phyloP scores from a whole-genome alignment of 2,329 filamentous ascomycete genomes.

The Purpureocillium takamizusanense region DNA sequence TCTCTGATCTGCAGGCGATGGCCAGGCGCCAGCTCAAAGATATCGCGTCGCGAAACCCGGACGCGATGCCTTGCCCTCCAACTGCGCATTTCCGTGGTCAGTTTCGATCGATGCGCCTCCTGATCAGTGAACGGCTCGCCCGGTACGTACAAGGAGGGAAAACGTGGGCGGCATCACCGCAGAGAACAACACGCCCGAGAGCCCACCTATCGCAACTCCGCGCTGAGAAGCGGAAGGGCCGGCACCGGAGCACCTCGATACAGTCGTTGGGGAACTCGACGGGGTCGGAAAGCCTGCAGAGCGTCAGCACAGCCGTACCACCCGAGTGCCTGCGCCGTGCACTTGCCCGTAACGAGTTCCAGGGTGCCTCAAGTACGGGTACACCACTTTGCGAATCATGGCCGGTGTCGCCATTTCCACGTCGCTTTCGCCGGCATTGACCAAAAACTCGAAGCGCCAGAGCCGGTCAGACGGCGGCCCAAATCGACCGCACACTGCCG shows the following conservation, averaged over 20 bases:
- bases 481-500: conserved; percentile 36
- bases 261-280: conserved; percentile 23
- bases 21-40: conserved; percentile 23
- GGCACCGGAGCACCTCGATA: conserved; percentile 33
- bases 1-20: neutral
- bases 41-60: conserved; percentile 23
- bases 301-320: neutral
- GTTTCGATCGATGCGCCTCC: no score
- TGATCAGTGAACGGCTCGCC: no score
- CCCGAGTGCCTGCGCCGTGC: neutral
- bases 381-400: conserved; percentile 9
- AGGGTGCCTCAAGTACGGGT: conserved; percentile 15
- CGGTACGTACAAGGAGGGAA: conserved; percentile 28
- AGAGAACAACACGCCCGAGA: conserved; percentile 28
- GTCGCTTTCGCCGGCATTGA: conserved; percentile 3
- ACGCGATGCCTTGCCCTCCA: conserved; percentile 26
- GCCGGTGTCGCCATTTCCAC: conserved; percentile 13
- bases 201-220: conserved; percentile 38
- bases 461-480: conserved; percentile 28
- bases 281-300: neutral
- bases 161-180: conserved; percentile 41
- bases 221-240: conserved; percentile 31
- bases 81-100: conserved; percentile 6
- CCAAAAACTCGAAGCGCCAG: conserved; percentile 30
- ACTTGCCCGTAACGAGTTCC: conserved; percentile 7